phyloP scores from a whole-genome alignment of 805 yeast genomes.

The Barnettozyma siamensis region DNA sequence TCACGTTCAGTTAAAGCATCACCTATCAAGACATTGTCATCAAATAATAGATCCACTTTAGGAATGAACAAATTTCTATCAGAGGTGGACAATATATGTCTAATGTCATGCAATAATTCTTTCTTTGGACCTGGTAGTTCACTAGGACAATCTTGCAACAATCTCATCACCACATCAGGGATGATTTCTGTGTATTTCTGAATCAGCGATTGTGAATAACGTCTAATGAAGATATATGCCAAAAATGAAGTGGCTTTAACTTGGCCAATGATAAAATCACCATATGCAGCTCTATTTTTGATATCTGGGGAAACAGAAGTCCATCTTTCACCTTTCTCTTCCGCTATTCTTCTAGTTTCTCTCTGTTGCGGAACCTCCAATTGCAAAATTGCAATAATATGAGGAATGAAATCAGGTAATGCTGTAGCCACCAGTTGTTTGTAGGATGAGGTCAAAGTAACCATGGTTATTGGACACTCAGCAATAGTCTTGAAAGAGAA shows the following conservation, averaged over 20 bases:
- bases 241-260: conserved; percentile 94
- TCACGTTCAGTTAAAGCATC: conserved; percentile 89
- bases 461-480: conserved; percentile 97
- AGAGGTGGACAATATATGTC: conserved; percentile 91
- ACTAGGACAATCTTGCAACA: conserved; percentile 92
- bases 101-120: conserved; percentile 86
- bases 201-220: conserved; percentile 64
- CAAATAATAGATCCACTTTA: conserved; percentile 76
- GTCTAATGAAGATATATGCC: conserved; percentile 86
- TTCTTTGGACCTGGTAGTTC: conserved; percentile 88
- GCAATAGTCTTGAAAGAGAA: conserved; percentile 85
- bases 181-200: conserved; percentile 53
- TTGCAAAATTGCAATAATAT: conserved; percentile 65
- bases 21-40: conserved; percentile 84
- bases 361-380: conserved; percentile 81
- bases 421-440: conserved; percentile 67
- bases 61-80: conserved; percentile 78
- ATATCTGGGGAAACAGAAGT: conserved; percentile 73
- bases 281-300: conserved; percentile 69
- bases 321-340: conserved; percentile 49
- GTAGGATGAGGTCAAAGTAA: conserved; percentile 82
- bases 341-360: conserved; percentile 53
- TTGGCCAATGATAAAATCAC: conserved; percentile 88
- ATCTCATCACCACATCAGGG: conserved; percentile 80
- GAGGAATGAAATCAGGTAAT: conserved; percentile 73